Percentiles rank a stretch among this genome's conserved stretches.
phyloP scores from a whole-genome alignment of 345 rosid species.

The Syzygium jambos region DNA sequence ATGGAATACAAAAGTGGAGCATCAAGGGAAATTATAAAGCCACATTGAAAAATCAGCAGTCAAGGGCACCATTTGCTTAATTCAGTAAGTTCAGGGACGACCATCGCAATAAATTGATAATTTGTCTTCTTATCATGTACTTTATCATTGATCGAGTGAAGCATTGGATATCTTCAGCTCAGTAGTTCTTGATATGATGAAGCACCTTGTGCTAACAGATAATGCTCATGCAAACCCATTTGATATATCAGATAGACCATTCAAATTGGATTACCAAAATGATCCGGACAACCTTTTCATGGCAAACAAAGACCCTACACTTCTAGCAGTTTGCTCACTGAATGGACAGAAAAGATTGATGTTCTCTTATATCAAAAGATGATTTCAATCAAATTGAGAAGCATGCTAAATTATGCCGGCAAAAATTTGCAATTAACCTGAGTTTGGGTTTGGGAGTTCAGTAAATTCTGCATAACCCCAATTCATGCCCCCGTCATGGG shows the following conservation, averaged over 20 bases:
- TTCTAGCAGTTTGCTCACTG: not conserved
- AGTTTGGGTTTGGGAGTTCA: conserved; percentile 82
- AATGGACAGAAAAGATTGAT: not conserved
- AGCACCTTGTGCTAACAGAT: not conserved
- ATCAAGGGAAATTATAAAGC: not conserved
- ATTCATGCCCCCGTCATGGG: conserved; percentile 55
- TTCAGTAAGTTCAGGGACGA: not conserved
- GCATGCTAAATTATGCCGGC: not conserved
- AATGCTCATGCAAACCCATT: not conserved
- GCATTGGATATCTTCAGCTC: not conserved
- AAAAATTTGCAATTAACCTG: conserved; percentile 38
- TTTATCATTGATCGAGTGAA: not conserved
- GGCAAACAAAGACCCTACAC: not conserved
- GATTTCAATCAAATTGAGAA: not conserved
- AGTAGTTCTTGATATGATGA: not conserved
- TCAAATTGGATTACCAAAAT: not conserved
- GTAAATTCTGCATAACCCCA: conserved; percentile 70
- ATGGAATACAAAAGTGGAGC: not conserved
- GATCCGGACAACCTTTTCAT: not conserved
- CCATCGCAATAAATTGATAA: not conserved
- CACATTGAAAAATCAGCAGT: not conserved
- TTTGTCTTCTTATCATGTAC: not conserved
- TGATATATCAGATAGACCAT: not conserved
- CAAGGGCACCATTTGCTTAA: not conserved
- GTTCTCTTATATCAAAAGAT: not conserved